phyloP scores from a whole-genome alignment of 306 rosid genomes.

The Sechiopsis laciniata region DNA sequence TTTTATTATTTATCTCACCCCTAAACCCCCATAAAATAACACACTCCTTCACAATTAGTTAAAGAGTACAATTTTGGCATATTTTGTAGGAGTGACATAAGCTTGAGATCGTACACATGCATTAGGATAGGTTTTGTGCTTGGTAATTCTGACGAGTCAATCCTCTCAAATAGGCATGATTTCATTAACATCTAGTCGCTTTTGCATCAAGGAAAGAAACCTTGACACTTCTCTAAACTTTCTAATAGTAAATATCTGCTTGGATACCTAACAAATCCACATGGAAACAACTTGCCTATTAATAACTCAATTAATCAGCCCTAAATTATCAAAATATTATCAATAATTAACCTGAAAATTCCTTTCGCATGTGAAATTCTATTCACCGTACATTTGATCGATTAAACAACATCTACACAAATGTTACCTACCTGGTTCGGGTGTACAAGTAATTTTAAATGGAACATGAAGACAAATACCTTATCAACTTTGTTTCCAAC shows the following conservation, averaged over 20 bases:
- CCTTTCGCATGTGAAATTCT: not conserved
- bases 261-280: not conserved
- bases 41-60: not conserved
- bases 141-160: not conserved
- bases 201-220: not conserved
- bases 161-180: not conserved
- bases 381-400: not conserved
- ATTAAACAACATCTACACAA: not conserved
- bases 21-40: too few species aligned
- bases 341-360: not conserved
- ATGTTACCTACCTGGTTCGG: not conserved
- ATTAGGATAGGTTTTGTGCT: not conserved
- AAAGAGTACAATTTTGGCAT: not conserved
- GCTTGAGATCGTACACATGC: not conserved
- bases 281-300: not conserved
- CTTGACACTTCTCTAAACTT: not conserved
- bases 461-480: conserved; percentile 37
- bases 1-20: too few species aligned
- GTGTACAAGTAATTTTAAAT: not conserved
- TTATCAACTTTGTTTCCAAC: conserved; percentile 97
- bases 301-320: not conserved
- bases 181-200: not conserved
- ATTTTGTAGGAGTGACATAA: not conserved
- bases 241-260: not conserved
- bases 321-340: too few species aligned